These are phyloP conservation scores for Agaricus sinodeliciosus DNA, from an alignment of 768 basidiomycete genomes.

Conservation along the genomic window DNA sequence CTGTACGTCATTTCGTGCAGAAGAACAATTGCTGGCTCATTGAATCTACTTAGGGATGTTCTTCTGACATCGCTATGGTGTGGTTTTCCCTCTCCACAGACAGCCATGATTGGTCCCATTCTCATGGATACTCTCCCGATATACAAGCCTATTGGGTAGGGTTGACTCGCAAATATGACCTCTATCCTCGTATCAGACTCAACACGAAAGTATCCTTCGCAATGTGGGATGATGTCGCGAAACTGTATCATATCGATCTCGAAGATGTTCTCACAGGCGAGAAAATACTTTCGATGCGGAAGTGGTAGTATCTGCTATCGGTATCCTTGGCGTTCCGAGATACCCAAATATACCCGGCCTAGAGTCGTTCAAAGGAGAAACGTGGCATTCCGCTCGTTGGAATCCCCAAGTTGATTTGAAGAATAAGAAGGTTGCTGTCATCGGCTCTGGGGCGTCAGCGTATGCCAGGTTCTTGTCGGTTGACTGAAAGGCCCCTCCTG, in stretches of 20 bases:
- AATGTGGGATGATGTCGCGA: conserved; percentile 34
- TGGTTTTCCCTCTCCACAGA: conserved; percentile 46
- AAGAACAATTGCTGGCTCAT: neutral
- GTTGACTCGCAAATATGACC: conserved; percentile 33
- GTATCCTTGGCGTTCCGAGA: conserved; percentile 39
- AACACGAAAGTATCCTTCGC: conserved; percentile 36
- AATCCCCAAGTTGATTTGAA: conserved; percentile 29
- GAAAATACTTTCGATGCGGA: conserved; percentile 27
- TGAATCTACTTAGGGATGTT: conserved; percentile 28
- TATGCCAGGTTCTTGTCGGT: conserved; percentile 22
- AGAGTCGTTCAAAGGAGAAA: conserved; percentile 36
- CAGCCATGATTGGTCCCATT: conserved; percentile 36
- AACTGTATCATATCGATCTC: conserved; percentile 30
- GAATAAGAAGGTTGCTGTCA: conserved; percentile 46
- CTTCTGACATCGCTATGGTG: conserved; percentile 35
- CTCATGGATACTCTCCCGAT: conserved; percentile 33
- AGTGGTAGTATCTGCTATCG: conserved; percentile 45
- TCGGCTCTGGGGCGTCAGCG: conserved; percentile 55
- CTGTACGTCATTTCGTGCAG: conserved; percentile 16
- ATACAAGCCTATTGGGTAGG: conserved; percentile 37
- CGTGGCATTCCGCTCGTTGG: conserved; percentile 54
- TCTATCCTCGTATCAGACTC: conserved; percentile 35
- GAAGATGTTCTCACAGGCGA: conserved; percentile 27
- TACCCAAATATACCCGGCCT: conserved; percentile 28
- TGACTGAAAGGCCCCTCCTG: neutral